These are phyloP conservation scores for Kodamaea hsintzibuensis DNA, from an alignment of 805 yeast species.

Conservation along the genomic window DNA sequence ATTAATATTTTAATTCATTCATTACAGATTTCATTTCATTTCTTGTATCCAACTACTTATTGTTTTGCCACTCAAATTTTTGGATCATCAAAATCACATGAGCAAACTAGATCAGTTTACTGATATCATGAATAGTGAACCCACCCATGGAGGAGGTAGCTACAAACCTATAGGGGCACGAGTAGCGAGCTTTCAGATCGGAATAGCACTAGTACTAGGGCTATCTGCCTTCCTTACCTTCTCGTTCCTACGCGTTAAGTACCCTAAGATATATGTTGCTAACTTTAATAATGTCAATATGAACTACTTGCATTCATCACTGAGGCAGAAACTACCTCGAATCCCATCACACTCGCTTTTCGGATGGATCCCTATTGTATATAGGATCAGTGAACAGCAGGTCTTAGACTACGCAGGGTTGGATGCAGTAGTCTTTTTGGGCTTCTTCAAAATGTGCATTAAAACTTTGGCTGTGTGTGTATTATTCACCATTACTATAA, in stretches of 20 bases:
- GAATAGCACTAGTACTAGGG: slow-evolving; percentile 71
- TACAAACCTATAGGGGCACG: slow-evolving; percentile 3
- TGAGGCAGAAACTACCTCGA: slow-evolving; percentile 55
- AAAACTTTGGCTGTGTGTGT: slow-evolving; percentile 64
- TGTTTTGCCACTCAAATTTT: not conserved
- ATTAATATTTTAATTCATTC: too few species aligned
- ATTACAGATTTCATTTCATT: too few species aligned
- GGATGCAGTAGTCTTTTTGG: slow-evolving; percentile 90
- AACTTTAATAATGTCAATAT: slow-evolving; percentile 53
- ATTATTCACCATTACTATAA: slow-evolving; percentile 67
- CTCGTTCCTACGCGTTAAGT: slow-evolving; percentile 65
- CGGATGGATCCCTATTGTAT: slow-evolving; percentile 78
- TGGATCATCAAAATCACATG: not conserved
- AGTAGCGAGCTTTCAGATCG: slow-evolving; percentile 75
- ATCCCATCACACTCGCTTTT: slow-evolving; percentile 60
- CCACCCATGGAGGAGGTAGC: not conserved
- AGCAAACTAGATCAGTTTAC: not conserved
- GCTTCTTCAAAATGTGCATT: slow-evolving; percentile 88
- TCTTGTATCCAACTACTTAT: too few species aligned
- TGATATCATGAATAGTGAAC: not conserved
- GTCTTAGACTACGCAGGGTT: slow-evolving; percentile 87
- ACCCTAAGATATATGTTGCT: slow-evolving; percentile 86
- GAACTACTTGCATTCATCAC: slow-evolving; percentile 42
- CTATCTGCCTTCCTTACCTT: slow-evolving; percentile 65
- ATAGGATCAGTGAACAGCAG: slow-evolving; percentile 67